These are phyloP conservation scores for Cinnamomum chago DNA, from an alignment of 164 flowering plant species.

Conservation along the genomic window DNA sequence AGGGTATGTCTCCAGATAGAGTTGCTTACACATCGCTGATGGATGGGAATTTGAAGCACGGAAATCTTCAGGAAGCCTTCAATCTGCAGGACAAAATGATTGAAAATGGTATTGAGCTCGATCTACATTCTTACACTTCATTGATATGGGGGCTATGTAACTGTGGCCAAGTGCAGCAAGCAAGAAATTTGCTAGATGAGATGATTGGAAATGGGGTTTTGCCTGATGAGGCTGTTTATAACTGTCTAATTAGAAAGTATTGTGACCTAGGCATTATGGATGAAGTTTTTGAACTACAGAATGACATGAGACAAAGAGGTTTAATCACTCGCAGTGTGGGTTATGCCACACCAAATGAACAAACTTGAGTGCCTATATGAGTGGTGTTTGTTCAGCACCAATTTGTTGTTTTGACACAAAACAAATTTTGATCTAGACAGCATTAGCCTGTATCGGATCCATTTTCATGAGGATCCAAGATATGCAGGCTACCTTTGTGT, in stretches of 20 bases:
- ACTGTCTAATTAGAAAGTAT: constrained; percentile 50
- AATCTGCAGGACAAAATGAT: constrained; percentile 43
- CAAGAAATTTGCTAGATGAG: constrained; percentile 51
- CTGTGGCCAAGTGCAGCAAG: constrained; percentile 45
- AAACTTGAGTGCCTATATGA: constrained; percentile 22
- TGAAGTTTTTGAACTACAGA: constrained; percentile 53
- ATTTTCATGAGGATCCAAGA: not conserved
- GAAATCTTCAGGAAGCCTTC: constrained; percentile 60
- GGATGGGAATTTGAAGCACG: constrained; percentile 68
- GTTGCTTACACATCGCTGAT: constrained; percentile 62
- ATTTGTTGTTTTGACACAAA: not conserved
- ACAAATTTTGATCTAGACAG: not conserved
- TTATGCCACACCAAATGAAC: constrained; percentile 20
- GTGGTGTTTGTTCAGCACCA: not conserved
- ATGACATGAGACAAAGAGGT: constrained; percentile 45
- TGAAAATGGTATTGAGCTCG: constrained; percentile 57
- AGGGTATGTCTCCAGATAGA: constrained; percentile 58
- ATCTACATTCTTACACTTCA: constrained; percentile 62
- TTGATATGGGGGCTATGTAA: constrained; percentile 62
- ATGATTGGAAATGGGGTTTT: constrained; percentile 61
- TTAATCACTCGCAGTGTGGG: constrained; percentile 13
- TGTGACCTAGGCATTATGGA: constrained; percentile 42
- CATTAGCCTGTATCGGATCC: not conserved
- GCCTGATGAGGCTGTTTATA: constrained; percentile 68
- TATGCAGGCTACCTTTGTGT: no score